Evolutionary conservation across 768 basidiomycete species (phyloP).

Genomic region (Suillus hirtellus): DNA sequence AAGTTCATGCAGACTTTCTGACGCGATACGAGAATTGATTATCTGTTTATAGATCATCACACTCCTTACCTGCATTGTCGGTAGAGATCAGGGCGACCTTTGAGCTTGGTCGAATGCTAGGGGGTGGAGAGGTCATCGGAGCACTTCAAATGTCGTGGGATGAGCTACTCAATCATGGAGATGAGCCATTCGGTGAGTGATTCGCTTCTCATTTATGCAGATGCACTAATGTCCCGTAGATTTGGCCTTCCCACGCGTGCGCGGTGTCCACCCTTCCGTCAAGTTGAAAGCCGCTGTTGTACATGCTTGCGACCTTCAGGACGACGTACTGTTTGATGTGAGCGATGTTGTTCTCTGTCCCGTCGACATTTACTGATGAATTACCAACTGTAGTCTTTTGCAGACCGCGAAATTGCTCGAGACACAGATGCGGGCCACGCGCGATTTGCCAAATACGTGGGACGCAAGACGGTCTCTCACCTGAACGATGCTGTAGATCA

Average conservation of each 20-base stretch:
- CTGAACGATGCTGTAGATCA: background rate
- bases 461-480: background rate
- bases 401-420: background rate
- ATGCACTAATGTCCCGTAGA: background rate
- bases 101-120: background rate
- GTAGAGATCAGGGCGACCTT: background rate
- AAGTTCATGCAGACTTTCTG: too few relatives aligned
- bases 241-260: background rate
- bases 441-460: background rate
- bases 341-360: background rate
- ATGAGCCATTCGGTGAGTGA: background rate
- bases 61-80: too few relatives aligned
- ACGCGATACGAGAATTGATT: too few relatives aligned
- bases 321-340: background rate
- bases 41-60: too few relatives aligned
- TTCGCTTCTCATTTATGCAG: background rate
- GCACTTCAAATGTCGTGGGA: background rate
- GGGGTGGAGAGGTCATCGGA: background rate
- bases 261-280: background rate
- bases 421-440: background rate
- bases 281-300: background rate
- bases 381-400: background rate
- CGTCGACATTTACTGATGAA: background rate
- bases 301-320: background rate
- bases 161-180: background rate